phyloP scores from a whole-genome alignment of 148 eudicot species.

The Rhododendron molle region DNA sequence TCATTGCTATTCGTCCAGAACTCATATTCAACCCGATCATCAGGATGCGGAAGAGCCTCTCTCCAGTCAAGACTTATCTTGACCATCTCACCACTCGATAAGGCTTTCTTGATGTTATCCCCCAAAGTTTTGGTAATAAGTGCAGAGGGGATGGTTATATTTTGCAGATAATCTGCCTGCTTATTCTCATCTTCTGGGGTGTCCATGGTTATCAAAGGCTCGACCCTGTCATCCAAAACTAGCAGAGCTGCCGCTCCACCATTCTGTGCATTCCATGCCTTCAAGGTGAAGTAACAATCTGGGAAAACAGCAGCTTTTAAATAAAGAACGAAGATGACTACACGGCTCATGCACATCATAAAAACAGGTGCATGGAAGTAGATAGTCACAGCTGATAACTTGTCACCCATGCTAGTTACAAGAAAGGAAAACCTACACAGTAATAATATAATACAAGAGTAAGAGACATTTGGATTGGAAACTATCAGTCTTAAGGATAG shows the following conservation, averaged over 20 bases:
- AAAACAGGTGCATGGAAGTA: not conserved
- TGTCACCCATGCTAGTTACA: not conserved
- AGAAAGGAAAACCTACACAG: not conserved
- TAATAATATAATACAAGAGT: not conserved
- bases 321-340: not conserved
- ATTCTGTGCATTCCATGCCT: slow-evolving; percentile 95
- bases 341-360: not conserved
- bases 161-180: slow-evolving; percentile 58
- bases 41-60: slow-evolving; percentile 94
- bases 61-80: slow-evolving; percentile 87
- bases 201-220: slow-evolving; percentile 95
- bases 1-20: slow-evolving; percentile 97
- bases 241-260: slow-evolving; percentile 90
- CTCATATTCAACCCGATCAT: slow-evolving; percentile 93
- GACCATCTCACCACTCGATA: slow-evolving; percentile 57
- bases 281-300: slow-evolving; percentile 89
- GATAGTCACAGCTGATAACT: not conserved
- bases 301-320: slow-evolving; percentile 14
- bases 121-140: slow-evolving; percentile 74
- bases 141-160: slow-evolving; percentile 79
- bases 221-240: slow-evolving; percentile 66
- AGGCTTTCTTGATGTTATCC: slow-evolving; percentile 61
- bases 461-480: not conserved
- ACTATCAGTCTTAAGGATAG: not conserved
- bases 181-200: slow-evolving; percentile 70